Percentiles rank a stretch among this genome's conserved stretches.
phyloP scores from a whole-genome alignment of 345 rosid species.

The Aethionema arabicum region DNA sequence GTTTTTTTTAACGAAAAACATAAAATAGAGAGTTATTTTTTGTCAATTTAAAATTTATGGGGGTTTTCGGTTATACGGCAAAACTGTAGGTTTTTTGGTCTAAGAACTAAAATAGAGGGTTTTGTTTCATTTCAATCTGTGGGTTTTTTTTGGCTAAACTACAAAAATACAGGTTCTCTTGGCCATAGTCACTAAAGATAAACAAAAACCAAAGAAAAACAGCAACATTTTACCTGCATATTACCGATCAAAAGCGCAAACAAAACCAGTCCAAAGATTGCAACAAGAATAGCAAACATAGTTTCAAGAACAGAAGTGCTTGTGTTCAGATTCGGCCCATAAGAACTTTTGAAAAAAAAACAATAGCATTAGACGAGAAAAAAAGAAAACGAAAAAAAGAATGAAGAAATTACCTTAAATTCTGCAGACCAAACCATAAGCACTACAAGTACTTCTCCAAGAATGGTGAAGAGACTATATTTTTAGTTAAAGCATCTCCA shows the following conservation, averaged over 20 bases:
- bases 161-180: neutral
- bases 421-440: slow-evolving; percentile 95
- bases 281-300: too few species aligned
- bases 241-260: too few species aligned
- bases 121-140: too few species aligned
- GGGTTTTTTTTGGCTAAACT: neutral
- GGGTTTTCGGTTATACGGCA: too few species aligned
- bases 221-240: slow-evolving; percentile 50
- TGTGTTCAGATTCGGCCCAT: too few species aligned
- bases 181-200: too few species aligned
- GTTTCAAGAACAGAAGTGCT: too few species aligned
- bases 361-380: slow-evolving; percentile 4
- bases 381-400: neutral
- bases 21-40: too few species aligned
- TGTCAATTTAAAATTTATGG: neutral
- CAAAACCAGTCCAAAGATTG: too few species aligned
- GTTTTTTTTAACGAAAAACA: too few species aligned
- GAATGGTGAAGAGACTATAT: slow-evolving; percentile 59
- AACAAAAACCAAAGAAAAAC: neutral
- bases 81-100: too few species aligned
- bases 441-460: slow-evolving; percentile 74
- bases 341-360: slow-evolving; percentile 48
- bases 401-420: slow-evolving; percentile 58
- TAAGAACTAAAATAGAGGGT: too few species aligned
- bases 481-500: slow-evolving; percentile 56